Evolutionary conservation across 2,329 filamentous ascomycete genomes (phyloP).

Genomic region (Fusarium verrucosum): DNA sequence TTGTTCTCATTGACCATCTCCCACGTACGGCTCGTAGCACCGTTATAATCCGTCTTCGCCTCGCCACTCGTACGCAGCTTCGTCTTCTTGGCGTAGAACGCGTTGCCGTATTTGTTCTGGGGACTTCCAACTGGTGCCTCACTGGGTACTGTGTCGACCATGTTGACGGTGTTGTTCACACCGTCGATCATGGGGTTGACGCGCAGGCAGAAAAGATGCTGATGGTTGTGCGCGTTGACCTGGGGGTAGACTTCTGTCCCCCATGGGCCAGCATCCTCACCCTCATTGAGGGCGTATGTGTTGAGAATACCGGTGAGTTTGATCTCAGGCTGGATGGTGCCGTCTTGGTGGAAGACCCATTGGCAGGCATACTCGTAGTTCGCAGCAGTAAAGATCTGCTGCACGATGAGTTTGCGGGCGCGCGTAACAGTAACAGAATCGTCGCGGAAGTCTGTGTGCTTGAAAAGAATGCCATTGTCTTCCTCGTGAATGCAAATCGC

Average conservation of each 20-base stretch:
- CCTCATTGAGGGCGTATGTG: slow-evolving; percentile 83
- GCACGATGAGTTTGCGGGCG: slow-evolving; percentile 84
- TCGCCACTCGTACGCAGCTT: slow-evolving; percentile 76
- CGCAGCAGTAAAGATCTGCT: slow-evolving; percentile 92
- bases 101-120: slow-evolving; percentile 90
- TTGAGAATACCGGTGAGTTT: slow-evolving; percentile 93
- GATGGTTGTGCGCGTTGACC: slow-evolving; percentile 93
- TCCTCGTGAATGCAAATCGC: slow-evolving; percentile 96
- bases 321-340: slow-evolving; percentile 90
- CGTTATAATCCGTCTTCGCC: slow-evolving; percentile 82
- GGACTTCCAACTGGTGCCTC: slow-evolving; percentile 79
- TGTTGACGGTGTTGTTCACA: slow-evolving; percentile 83
- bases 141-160: slow-evolving; percentile 77
- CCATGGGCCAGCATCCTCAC: slow-evolving; percentile 86
- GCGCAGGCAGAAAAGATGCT: slow-evolving; percentile 92
- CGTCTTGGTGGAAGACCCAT: slow-evolving; percentile 88
- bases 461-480: slow-evolving; percentile 90
- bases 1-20: slow-evolving; percentile 88
- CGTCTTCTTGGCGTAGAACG: slow-evolving; percentile 86
- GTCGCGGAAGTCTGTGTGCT: slow-evolving; percentile 93
- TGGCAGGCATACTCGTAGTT: slow-evolving; percentile 87
- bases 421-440: slow-evolving; percentile 87
- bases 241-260: slow-evolving; percentile 87
- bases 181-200: slow-evolving; percentile 90
- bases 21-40: slow-evolving; percentile 82